These are phyloP conservation scores for Tilletia horrida DNA, from an alignment of 1,284 basidiomycete species.

Conservation along the genomic window DNA sequence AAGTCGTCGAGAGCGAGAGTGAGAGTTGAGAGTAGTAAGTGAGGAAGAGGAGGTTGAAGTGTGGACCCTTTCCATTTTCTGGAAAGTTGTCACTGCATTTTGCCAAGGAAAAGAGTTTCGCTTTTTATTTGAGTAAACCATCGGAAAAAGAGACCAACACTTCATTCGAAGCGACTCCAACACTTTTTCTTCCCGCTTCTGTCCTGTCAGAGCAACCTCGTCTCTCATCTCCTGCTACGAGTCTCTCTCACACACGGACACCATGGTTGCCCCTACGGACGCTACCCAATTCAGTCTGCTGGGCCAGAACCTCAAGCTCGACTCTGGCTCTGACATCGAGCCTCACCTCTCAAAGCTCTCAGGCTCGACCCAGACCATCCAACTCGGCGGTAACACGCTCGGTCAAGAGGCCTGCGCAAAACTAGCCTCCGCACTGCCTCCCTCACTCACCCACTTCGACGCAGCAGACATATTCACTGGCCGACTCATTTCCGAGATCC, in stretches of 20 bases:
- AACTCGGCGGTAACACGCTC: constrained; percentile 92
- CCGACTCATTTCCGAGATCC: constrained; percentile 91
- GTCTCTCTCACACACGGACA: not conserved
- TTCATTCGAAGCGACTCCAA: not conserved
- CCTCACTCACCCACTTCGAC: constrained; percentile 57
- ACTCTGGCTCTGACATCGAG: constrained; percentile 73
- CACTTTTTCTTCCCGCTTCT: not conserved
- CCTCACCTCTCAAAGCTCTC: constrained; percentile 66
- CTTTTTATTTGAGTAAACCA: too few species aligned
- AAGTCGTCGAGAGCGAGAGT: not conserved
- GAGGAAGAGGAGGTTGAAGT: not conserved
- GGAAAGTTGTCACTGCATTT: too few species aligned
- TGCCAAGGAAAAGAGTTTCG: too few species aligned
- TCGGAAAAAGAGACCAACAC: not conserved
- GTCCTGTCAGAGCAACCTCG: not conserved
- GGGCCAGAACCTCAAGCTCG: constrained; percentile 68
- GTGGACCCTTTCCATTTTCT: too few species aligned
- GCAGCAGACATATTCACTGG: constrained; percentile 95
- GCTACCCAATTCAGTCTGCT: constrained; percentile 30
- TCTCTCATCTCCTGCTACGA: too few species aligned
- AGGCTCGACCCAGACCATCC: constrained; percentile 59
- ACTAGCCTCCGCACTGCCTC: constrained; percentile 70
- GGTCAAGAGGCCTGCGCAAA: constrained; percentile 86
- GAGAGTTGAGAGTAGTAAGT: not conserved
- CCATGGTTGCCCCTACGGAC: not conserved